Evolutionary conservation across 1,284 basidiomycete genomes (phyloP).

Genomic region (Lentinula novae-zelandiae): DNA sequence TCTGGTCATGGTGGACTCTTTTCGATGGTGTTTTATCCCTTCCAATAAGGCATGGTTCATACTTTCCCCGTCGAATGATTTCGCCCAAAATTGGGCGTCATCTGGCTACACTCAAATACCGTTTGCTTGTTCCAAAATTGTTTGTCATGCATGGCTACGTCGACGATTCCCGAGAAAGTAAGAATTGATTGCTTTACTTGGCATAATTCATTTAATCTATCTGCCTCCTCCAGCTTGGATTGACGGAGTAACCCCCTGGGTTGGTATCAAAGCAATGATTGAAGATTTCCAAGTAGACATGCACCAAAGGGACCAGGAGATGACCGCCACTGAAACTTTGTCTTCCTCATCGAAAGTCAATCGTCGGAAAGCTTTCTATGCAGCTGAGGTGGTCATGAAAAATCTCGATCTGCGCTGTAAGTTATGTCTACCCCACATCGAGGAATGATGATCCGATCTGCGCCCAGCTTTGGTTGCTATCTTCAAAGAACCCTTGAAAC

Average conservation of each 20-base stretch:
- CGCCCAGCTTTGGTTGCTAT: constrained; percentile 66
- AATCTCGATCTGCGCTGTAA: constrained; percentile 66
- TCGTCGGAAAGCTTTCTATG: constrained; percentile 87
- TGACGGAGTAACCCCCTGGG: constrained; percentile 73
- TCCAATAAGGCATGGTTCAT: constrained; percentile 83
- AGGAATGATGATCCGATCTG: neutral
- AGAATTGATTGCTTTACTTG: constrained; percentile 16
- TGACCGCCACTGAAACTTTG: constrained; percentile 44
- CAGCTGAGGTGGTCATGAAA: constrained; percentile 84
- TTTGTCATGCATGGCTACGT: constrained; percentile 89
- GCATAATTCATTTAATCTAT: neutral
- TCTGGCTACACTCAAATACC: constrained; percentile 92
- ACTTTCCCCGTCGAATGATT: constrained; percentile 72
- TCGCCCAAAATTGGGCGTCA: constrained; percentile 91
- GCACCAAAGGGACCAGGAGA: constrained; percentile 90
- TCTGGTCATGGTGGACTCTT: constrained; percentile 89
- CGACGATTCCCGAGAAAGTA: constrained; percentile 68
- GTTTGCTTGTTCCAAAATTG: constrained; percentile 74
- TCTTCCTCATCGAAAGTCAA: constrained; percentile 51
- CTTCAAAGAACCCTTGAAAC: constrained; percentile 72
- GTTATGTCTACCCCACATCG: neutral
- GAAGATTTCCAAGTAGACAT: constrained; percentile 85
- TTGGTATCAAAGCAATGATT: constrained; percentile 84
- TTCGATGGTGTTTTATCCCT: constrained; percentile 82
- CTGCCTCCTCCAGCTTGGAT: constrained; percentile 55